Conservation (phyloP, 2,329 filamentous ascomycete genomes). For the Dryadomyces quercus-mongolicae region DNA sequence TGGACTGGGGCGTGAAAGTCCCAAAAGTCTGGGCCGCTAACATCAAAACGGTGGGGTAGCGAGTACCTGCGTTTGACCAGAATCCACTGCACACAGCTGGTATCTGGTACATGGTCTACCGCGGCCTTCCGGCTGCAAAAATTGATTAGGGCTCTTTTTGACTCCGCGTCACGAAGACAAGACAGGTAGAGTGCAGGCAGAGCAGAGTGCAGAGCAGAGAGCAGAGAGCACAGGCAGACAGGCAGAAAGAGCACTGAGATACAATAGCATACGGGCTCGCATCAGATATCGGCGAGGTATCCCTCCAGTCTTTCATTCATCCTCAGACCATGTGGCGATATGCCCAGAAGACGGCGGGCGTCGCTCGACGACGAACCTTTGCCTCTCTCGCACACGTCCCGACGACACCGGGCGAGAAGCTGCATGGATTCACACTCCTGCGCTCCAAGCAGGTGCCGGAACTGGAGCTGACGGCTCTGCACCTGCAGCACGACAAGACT, state of each 20-base stretch:
- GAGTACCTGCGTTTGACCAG: neutral
- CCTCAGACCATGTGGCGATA: too few relatives aligned
- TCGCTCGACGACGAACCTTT: neutral
- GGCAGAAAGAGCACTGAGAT: too few relatives aligned
- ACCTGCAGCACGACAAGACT: slow-evolving; percentile 87
- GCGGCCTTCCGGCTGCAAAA: neutral
- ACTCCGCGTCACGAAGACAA: neutral
- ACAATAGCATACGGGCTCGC: too few relatives aligned
- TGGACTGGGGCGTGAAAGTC: neutral
- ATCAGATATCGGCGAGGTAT: too few relatives aligned
- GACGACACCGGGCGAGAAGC: slow-evolving; percentile 59
- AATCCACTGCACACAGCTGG: neutral
- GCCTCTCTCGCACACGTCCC: slow-evolving; percentile 52
- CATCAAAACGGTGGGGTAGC: neutral
- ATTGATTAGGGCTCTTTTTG: neutral
- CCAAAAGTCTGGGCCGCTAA: neutral
- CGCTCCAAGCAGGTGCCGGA: slow-evolving; percentile 88
- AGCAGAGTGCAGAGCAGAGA: neutral
- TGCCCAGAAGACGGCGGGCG: neutral
- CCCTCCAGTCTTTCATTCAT: too few relatives aligned
- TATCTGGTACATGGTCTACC: neutral
- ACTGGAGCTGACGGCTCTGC: slow-evolving; percentile 80
- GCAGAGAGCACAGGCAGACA: neutral
- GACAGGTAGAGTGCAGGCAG: neutral
- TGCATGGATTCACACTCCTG: slow-evolving; percentile 87